phyloP scores from a whole-genome alignment of 139 green algal genomes.

The Haematococcus sp. region DNA sequence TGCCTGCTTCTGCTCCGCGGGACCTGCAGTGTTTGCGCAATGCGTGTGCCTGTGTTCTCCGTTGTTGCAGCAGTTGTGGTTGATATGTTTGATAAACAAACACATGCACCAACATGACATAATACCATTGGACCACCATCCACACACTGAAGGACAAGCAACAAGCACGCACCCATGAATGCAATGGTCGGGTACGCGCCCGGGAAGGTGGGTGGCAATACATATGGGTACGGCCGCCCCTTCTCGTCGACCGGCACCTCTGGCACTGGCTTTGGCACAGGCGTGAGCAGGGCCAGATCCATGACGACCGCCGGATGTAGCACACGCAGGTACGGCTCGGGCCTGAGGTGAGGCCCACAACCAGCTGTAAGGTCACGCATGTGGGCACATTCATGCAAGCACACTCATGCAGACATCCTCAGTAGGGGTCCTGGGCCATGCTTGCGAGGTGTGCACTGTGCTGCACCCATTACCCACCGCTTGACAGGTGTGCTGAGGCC shows the following conservation, averaged over 20 bases:
- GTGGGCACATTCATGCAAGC: no score
- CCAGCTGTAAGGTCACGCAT: no score
- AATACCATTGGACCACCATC: background rate
- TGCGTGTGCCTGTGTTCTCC: no score
- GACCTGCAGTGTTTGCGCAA: no score
- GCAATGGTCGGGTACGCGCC: constrained; percentile 37
- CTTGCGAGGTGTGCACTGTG: no score
- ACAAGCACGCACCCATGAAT: constrained; percentile 19
- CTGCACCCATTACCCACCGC: no score
- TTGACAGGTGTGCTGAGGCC: no score
- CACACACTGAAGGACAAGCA: no score
- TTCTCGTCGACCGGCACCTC: constrained; percentile 28
- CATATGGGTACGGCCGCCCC: constrained; percentile 33
- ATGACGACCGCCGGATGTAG: constrained; percentile 4
- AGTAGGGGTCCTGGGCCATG: no score
- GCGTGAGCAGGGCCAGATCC: constrained; percentile 2
- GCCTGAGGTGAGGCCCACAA: background rate
- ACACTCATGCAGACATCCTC: no score
- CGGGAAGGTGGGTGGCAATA: constrained; percentile 29
- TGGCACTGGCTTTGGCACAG: background rate
- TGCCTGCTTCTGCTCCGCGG: constrained; percentile 16
- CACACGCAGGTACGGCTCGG: background rate
- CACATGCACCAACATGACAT: background rate
- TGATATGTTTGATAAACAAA: no score
- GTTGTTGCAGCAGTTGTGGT: no score